phyloP scores from a whole-genome alignment of 768 basidiomycete species.

The Butyriboletus loyo region DNA sequence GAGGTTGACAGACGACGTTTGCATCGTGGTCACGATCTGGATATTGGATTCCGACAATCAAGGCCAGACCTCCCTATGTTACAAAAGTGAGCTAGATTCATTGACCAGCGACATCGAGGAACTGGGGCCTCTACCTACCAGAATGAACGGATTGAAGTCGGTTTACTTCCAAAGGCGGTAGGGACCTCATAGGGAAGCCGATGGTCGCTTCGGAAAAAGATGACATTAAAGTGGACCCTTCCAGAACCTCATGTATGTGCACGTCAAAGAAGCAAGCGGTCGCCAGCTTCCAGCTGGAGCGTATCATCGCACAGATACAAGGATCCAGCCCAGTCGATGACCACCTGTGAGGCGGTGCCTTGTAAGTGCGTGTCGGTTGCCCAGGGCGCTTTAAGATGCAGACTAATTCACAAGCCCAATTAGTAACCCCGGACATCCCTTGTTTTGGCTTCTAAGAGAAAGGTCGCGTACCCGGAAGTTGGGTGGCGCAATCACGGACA shows the following conservation, averaged over 20 bases:
- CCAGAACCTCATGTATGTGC: background rate
- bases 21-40: slow-evolving; percentile 1
- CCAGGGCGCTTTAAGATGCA: background rate
- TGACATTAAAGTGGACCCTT: too few relatives aligned
- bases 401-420: background rate
- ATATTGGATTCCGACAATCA: background rate
- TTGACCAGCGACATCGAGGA: background rate
- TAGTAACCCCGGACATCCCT: background rate
- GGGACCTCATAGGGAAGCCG: background rate
- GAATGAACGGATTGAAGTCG: background rate
- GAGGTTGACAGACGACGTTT: slow-evolving; percentile 18
- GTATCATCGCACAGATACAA: too few relatives aligned
- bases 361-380: background rate
- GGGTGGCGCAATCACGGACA: too few relatives aligned
- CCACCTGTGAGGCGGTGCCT: background rate
- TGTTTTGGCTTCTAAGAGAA: too few relatives aligned
- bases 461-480: too few relatives aligned
- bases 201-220: background rate
- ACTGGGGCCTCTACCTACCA: background rate
- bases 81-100: background rate
- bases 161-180: background rate
- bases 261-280: background rate
- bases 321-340: too few relatives aligned
- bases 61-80: background rate
- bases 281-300: too few relatives aligned